Percentiles rank a stretch among this genome's conserved stretches.
Conservation (phyloP, 2,329 filamentous ascomycete genomes). For the Fusarium zealandicum region DNA sequence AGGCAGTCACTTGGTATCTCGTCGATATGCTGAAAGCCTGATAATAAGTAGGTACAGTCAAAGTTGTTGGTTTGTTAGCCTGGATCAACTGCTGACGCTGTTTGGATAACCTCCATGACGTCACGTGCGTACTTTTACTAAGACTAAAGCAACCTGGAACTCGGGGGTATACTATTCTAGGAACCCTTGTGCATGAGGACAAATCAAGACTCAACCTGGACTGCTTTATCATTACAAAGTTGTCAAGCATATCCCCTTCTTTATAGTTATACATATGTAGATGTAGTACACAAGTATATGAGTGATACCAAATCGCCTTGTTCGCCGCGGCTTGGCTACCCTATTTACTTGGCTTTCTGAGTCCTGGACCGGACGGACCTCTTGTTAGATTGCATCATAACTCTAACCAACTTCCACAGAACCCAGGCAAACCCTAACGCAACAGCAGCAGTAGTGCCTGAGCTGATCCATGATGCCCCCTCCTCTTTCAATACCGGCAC, state of each 20-base stretch:
- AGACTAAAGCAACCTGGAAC: neutral
- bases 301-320: no score
- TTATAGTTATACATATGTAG: no score
- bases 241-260: no score
- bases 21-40: no score
- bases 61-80: neutral
- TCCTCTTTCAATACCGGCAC: constrained; percentile 72
- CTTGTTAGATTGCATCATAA: constrained; percentile 15
- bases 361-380: neutral
- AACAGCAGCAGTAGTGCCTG: constrained; percentile 66
- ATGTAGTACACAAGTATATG: no score
- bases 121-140: constrained; percentile 33
- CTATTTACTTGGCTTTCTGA: constrained; percentile 35
- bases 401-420: constrained; percentile 61
- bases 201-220: no score
- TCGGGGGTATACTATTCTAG: no score
- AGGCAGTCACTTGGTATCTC: constrained; percentile 1
- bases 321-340: neutral
- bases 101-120: constrained; percentile 31
- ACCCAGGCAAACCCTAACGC: constrained; percentile 74
- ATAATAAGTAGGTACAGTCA: no score
- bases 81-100: neutral
- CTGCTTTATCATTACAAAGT: no score
- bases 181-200: no score
- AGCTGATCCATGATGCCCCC: constrained; percentile 55